These are phyloP conservation scores for Zygosaccharomyces pseudobailii DNA, from an alignment of 1,139 yeast genomes.

Conservation along the genomic window DNA sequence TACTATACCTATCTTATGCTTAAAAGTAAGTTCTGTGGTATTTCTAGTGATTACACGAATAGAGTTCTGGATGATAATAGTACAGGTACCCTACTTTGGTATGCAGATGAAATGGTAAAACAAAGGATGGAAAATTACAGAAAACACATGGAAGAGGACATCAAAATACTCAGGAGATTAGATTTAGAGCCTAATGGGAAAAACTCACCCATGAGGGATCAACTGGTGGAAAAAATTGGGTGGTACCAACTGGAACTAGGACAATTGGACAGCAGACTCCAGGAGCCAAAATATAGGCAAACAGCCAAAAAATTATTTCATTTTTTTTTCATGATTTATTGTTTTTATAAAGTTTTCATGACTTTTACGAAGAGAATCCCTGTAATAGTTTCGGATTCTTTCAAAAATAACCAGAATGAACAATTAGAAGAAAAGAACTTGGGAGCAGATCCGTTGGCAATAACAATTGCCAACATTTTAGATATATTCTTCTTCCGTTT, in stretches of 20 bases:
- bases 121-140: constrained; percentile 20
- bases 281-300: constrained; percentile 18
- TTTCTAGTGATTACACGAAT: constrained; percentile 1
- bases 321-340: constrained; percentile 26
- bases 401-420: constrained; percentile 9
- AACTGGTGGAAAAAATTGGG: constrained; percentile 25
- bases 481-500: constrained; percentile 31
- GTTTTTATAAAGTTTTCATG: constrained; percentile 25
- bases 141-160: constrained; percentile 16
- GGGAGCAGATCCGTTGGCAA: constrained; percentile 54
- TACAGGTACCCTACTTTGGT: constrained; percentile 22
- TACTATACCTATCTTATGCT: constrained; percentile 36
- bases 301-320: constrained; percentile 21
- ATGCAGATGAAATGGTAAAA: constrained; percentile 18
- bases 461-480: constrained; percentile 53
- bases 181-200: constrained; percentile 15
- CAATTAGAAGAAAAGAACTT: constrained; percentile 13
- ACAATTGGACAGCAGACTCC: constrained; percentile 18
- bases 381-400: constrained; percentile 20
- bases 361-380: constrained; percentile 29
- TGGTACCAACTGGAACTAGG: constrained; percentile 27
- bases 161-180: constrained; percentile 15
- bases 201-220: constrained; percentile 13
- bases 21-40: constrained; percentile 10
- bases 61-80: constrained; percentile 7